Evolutionary conservation across 2,329 filamentous ascomycete species (phyloP).

Genomic region (Metarhizium sp.): DNA sequence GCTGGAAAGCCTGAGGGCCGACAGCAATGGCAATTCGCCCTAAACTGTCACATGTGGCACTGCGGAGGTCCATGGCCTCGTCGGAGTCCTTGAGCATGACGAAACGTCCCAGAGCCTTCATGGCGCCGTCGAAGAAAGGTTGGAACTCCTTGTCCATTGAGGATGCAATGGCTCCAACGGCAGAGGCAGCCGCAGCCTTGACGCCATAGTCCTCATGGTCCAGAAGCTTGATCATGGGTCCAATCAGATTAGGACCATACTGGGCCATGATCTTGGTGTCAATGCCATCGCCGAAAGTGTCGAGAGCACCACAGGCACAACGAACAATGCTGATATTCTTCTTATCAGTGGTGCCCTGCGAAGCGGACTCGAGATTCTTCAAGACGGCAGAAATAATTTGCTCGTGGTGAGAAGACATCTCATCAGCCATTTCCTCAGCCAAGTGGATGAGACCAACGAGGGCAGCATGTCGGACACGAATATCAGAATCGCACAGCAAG

Average conservation of each 20-base stretch:
- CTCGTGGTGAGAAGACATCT: slow-evolving; percentile 77
- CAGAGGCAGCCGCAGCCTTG: slow-evolving; percentile 81
- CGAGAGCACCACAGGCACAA: slow-evolving; percentile 80
- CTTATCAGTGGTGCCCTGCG: slow-evolving; percentile 57
- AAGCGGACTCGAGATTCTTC: slow-evolving; percentile 79
- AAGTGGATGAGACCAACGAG: slow-evolving; percentile 82
- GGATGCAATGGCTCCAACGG: slow-evolving; percentile 81
- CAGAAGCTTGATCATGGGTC: slow-evolving; percentile 76
- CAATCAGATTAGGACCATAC: slow-evolving; percentile 76
- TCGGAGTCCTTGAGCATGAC: slow-evolving; percentile 80
- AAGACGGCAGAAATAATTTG: slow-evolving; percentile 75
- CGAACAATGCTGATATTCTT: slow-evolving; percentile 80
- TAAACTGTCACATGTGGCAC: slow-evolving; percentile 84
- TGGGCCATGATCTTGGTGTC: slow-evolving; percentile 65
- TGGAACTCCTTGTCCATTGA: slow-evolving; percentile 75
- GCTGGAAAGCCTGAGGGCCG: slow-evolving; percentile 77
- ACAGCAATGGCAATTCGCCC: slow-evolving; percentile 88
- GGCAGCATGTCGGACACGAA: slow-evolving; percentile 76
- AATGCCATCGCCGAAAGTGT: slow-evolving; percentile 84
- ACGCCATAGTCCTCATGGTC: slow-evolving; percentile 78
- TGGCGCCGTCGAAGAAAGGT: slow-evolving; percentile 86
- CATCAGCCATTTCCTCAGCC: slow-evolving; percentile 87
- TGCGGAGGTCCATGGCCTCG: slow-evolving; percentile 82
- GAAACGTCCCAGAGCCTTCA: slow-evolving; percentile 79
- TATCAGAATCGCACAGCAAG: slow-evolving; percentile 75